Base-by-base conservation (phyloP, 176 grass and related monocot genomes). In the Paspalum notatum region DNA sequence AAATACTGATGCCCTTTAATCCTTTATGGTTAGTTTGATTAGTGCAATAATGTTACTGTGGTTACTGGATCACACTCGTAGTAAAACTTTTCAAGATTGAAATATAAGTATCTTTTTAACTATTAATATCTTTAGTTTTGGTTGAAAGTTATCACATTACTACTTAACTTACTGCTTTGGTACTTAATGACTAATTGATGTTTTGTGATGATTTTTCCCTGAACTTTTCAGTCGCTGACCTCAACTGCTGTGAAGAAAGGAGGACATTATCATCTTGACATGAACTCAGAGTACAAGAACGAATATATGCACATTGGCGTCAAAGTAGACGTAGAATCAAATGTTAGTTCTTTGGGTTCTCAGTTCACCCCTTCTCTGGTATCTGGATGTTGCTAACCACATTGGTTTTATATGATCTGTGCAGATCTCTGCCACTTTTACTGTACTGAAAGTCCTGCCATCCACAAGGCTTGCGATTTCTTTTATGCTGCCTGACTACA, bases 191-290 rank as follows among this genome's bases (percentile, higher is more conserved):
- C 32, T 32, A 32, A 32, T 32, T 32, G 32, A 32, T 52, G 48
- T 42, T 21, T 77, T 74, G 1, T 81, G 43, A 87, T 87, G 44
- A 2, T 39, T 62, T 44, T 69, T 46, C 8, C 24, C 74, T 70
- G n/a, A 32, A 32, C 53, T 83, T 76, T 88, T 72, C 79, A 97
- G 91, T 89, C 52, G 16, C 83, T 97, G 44, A 90, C 86, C 76
- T 93, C 91, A 79, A 86, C 86, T 74, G 87, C 87, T 71, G 88
- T 97, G 86, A 97, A 93, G 84, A 97, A 97, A 81, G 91, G 94
- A 59, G 89, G 86, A 71, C 62, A 91, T 63, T 93, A 97, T 89
- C 53, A 86, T 59, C 76, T 93, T 91, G 91, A 97, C 74, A 71
- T 97, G 64, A 72, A 60, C 20, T 89, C 84, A 71, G 82, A 89